Base-by-base conservation (phyloP, 257 asterid species). In the Rhazya stricta region DNA sequence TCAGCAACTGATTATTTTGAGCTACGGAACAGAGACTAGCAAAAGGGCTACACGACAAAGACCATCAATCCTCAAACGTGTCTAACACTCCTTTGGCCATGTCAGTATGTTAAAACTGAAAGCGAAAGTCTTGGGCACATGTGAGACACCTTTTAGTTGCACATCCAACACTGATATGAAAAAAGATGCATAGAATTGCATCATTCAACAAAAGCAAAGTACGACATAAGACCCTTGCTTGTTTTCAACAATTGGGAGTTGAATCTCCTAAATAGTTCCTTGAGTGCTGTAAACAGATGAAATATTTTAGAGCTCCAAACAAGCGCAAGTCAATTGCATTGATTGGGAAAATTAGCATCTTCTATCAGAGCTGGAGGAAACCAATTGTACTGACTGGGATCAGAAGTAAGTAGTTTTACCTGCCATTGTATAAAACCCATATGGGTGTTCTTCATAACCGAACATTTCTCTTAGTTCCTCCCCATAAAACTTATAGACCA, bases 401-500 rank as follows among this genome's bases (percentile, higher is more conserved):
- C 66, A 76, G 76, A 57, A 53, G 58, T 72, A 66, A 36, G 72
- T 63, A 37, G 71, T 36, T 66, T 77, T 85, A 94, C 99, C 98
- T 75, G 97, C 99, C 98, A 95, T 92, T 42, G 88, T 87, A 84
- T 95, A 95, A 85, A 95, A 95, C 25, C 99, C 99, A 69, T 95
- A 95, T 0, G 99, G 99, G 83, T 95, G 99, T 86, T 92, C 97
- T 79, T 86, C 96, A 79, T 92, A 95, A 78, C 99, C 99, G 80
- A 95, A 95, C 98, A 95, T 95, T 84, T 92, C 98, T 86, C 97
- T 85, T 30, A 95, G 91, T 84, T 95, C 99, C 76, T 89, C 97
- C 69, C 98, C 99, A 57, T 95, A 95, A 81, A 89, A 91, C 81
- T 91, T 95, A 86, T 95, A 95, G 80, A 91, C 96, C 86, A 95